These are phyloP conservation scores for Canavalia ensiformis DNA, from an alignment of 306 rosid genomes.

Conservation along the genomic window DNA sequence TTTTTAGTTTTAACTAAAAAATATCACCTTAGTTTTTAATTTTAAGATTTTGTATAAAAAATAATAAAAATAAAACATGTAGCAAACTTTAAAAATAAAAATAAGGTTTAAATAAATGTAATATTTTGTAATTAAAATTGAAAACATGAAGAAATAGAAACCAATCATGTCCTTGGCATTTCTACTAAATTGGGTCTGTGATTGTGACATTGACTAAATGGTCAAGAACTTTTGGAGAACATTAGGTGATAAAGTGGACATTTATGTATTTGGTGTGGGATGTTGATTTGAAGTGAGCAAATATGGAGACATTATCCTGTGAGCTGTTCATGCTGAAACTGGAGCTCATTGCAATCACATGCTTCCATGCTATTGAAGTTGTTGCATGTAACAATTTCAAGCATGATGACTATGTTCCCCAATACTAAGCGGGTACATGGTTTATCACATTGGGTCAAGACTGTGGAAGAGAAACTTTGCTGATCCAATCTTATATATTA, in stretches of 20 bases:
- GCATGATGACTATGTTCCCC: neutral
- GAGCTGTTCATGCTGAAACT: slow-evolving; percentile 1
- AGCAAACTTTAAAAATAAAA: too few relatives aligned
- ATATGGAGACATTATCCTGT: neutral
- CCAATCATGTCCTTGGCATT: neutral
- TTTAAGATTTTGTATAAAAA: too few relatives aligned
- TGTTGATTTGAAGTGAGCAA: neutral
- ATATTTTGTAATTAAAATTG: too few relatives aligned
- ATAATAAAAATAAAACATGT: too few relatives aligned
- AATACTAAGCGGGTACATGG: neutral
- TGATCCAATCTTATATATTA: neutral
- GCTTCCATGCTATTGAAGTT: neutral
- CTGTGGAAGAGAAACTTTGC: neutral
- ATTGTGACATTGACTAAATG: neutral
- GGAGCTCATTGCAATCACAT: neutral
- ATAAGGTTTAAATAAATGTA: too few relatives aligned
- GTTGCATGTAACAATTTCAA: neutral
- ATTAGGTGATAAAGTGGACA: slow-evolving; percentile 2
- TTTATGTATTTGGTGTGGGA: neutral
- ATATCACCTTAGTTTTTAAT: too few relatives aligned
- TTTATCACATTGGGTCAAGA: neutral
- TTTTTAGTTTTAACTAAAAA: too few relatives aligned
- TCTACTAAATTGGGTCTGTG: neutral
- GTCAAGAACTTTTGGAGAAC: neutral
- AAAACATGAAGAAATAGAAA: too few relatives aligned